These are phyloP conservation scores for Exophiala mesophila DNA, from an alignment of 2,329 filamentous ascomycete genomes.

Conservation along the genomic window DNA sequence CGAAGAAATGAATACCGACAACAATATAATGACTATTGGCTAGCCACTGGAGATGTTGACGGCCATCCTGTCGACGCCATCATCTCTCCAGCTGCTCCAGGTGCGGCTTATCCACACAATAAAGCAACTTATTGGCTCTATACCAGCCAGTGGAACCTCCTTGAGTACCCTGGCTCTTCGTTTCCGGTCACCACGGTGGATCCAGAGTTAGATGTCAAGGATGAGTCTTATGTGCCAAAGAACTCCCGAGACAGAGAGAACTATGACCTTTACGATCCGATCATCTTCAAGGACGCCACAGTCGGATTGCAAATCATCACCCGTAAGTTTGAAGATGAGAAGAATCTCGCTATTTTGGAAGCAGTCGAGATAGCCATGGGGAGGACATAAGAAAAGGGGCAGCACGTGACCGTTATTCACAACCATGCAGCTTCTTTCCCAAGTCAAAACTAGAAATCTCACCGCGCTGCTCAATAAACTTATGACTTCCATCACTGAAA, in stretches of 20 bases:
- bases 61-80: constrained; percentile 62
- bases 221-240: constrained; percentile 20
- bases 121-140: constrained; percentile 60
- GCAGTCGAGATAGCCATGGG: constrained; percentile 33
- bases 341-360: constrained; percentile 38
- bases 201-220: constrained; percentile 36
- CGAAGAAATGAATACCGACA: too few species aligned
- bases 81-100: constrained; percentile 38
- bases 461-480: too few species aligned
- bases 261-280: constrained; percentile 40
- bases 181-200: constrained; percentile 54
- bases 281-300: constrained; percentile 46
- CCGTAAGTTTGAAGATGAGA: constrained; percentile 51
- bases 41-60: too few species aligned
- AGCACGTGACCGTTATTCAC: too few species aligned
- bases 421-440: too few species aligned
- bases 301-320: constrained; percentile 52
- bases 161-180: constrained; percentile 60
- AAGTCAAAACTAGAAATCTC: too few species aligned
- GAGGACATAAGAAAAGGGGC: too few species aligned
- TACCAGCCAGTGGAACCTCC: constrained; percentile 62
- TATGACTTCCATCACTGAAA: too few species aligned
- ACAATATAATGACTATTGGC: too few species aligned
- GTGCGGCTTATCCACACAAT: constrained; percentile 43
- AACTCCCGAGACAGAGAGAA: constrained; percentile 43